A percentile compares a stretch with the other conserved stretches of the same genome.
These are phyloP conservation scores for Epichloe aotearoae DNA, from an alignment of 2,329 filamentous ascomycete species.

Conservation along the genomic window DNA sequence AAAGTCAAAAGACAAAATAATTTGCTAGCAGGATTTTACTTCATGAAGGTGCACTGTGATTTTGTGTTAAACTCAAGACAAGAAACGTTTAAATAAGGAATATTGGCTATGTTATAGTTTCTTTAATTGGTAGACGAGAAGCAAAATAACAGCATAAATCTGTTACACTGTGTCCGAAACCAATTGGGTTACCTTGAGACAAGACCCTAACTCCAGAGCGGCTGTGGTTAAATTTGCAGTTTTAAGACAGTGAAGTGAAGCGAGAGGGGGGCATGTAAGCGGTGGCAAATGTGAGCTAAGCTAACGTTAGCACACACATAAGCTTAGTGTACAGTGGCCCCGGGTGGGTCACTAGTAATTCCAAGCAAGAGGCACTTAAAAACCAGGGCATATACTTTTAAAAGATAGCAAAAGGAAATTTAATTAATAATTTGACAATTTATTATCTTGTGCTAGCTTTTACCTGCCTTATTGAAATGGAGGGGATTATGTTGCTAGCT, in stretches of 20 bases:
- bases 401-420: too few species aligned
- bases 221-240: neutral
- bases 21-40: neutral
- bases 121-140: neutral
- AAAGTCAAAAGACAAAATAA: neutral
- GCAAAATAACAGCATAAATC: neutral
- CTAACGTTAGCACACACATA: too few species aligned
- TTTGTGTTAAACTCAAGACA: neutral
- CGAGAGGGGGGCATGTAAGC: neutral
- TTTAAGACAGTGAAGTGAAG: neutral
- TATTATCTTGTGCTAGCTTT: too few species aligned
- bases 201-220: neutral
- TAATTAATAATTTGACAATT: too few species aligned
- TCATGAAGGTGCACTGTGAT: neutral
- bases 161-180: neutral
- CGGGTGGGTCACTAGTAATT: too few species aligned
- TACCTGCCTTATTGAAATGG: too few species aligned
- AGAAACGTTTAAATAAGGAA: neutral
- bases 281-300: neutral
- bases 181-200: neutral
- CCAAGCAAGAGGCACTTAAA: too few species aligned
- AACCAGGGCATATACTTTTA: too few species aligned
- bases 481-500: too few species aligned
- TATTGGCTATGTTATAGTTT: neutral
- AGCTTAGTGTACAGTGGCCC: too few species aligned